phyloP scores from a whole-genome alignment of 306 rosid genomes.

The Fragaria iinumae region DNA sequence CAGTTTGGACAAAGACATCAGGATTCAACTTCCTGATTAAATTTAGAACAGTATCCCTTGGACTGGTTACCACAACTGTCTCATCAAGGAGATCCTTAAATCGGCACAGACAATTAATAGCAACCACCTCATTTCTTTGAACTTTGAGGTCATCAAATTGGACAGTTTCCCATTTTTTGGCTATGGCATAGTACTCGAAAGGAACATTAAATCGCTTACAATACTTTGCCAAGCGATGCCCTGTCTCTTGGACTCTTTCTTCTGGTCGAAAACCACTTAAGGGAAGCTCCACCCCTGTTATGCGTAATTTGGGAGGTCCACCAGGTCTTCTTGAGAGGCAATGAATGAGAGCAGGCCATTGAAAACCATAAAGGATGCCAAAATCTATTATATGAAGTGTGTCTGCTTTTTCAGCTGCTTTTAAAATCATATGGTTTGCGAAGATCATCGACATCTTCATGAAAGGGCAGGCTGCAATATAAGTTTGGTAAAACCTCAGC shows the following conservation, averaged over 20 bases:
- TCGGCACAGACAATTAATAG: conserved; percentile 45
- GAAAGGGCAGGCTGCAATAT: conserved; percentile 58
- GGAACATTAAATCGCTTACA: conserved; percentile 39
- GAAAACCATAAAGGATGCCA: conserved; percentile 83
- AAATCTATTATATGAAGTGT: conserved; percentile 74
- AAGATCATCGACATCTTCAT: conserved; percentile 52
- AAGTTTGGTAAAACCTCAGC: conserved; percentile 55
- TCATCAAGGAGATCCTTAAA: conserved; percentile 55
- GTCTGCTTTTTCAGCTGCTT: conserved; percentile 48
- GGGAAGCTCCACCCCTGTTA: conserved; percentile 50
- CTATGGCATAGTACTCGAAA: conserved; percentile 57
- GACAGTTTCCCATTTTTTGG: conserved; percentile 60
- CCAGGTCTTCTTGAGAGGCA: conserved; percentile 53
- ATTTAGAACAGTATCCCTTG: conserved; percentile 56
- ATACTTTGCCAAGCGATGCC: conserved; percentile 35
- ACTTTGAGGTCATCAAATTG: conserved; percentile 51
- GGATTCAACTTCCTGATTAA: conserved; percentile 51
- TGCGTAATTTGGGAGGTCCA: conserved; percentile 76
- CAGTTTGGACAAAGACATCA: conserved; percentile 36
- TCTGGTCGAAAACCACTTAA: conserved; percentile 45
- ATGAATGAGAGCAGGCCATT: conserved; percentile 83
- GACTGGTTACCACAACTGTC: conserved; percentile 48
- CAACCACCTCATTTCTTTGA: conserved; percentile 45
- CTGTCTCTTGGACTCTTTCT: conserved; percentile 40
- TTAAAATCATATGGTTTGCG: conserved; percentile 49